Percentiles rank a stretch among this genome's conserved stretches.
Conservation (phyloP, 176 grass and related monocot genomes). For the Panicum miliaceum region DNA sequence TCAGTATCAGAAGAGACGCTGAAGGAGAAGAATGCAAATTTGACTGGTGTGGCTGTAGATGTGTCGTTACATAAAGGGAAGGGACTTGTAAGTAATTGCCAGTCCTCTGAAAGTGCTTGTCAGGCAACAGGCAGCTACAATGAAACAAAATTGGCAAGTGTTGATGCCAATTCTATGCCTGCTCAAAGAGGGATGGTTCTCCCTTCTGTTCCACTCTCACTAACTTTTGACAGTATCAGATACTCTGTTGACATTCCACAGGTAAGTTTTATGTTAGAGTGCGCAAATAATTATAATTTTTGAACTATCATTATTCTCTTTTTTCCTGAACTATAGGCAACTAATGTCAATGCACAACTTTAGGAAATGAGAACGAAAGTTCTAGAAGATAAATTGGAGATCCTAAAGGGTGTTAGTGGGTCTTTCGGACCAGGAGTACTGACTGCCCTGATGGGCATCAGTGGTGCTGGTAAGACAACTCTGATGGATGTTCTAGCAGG, state of each 20-base stretch:
- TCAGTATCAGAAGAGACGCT: constrained; percentile 19
- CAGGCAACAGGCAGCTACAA: background rate
- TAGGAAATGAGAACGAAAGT: constrained; percentile 24
- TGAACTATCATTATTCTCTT: background rate
- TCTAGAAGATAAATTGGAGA: constrained; percentile 9
- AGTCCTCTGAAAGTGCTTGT: background rate
- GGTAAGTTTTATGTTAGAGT: background rate
- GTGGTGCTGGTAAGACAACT: constrained; percentile 29
- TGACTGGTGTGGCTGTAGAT: constrained; percentile 2
- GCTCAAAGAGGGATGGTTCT: constrained; percentile 10
- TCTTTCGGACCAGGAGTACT: constrained; percentile 23
- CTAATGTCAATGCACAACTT: background rate
- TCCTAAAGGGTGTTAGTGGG: constrained; percentile 24
- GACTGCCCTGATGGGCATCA: constrained; percentile 32
- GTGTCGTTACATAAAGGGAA: background rate
- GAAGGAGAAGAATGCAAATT: constrained; percentile 12
- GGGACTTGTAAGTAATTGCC: background rate
- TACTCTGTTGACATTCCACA: constrained; percentile 14
- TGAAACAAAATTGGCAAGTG: background rate
- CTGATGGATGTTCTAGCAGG: constrained; percentile 37
- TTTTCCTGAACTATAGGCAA: background rate
- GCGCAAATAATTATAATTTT: background rate
- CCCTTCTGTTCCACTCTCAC: constrained; percentile 9
- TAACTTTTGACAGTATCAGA: constrained; percentile 16
- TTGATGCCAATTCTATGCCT: background rate